Evolutionary conservation across 805 yeast species (phyloP), one percentile per base, ranked within the genome.

Genomic region (Lipomyces chichibuensis): DNA sequence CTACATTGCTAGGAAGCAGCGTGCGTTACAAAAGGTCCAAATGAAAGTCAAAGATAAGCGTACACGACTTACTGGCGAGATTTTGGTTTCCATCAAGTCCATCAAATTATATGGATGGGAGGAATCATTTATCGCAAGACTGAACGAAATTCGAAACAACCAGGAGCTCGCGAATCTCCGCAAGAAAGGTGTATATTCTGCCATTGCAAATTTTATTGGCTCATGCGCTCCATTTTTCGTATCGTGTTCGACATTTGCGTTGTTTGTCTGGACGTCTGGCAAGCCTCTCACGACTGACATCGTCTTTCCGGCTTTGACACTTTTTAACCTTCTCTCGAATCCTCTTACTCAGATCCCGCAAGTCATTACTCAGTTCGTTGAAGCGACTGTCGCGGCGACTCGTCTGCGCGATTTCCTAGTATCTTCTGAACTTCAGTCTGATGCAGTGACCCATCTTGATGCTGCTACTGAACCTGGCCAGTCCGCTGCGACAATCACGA

Each of bases 21-120:
- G 88, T 75, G 82, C 77, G 8, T 81, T 92, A 67, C 97, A 92
- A 78, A 90, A 89, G 75, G 78, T 82, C 4, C 97, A 92, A 78
- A 94, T 94, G 98, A 85, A 84, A 69, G 89, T 94, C 33, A 94
- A 95, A 77, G 99, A 95, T 79, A 90, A 88, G 77, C 88, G 99
- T 81, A 90, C 97, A 5, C 87, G 97, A 72, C 81, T 93, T 55
- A 89, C 92, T 63, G 87, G 91, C 69, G 98, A 94, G 76, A 90
- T 94, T 62, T 82, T 94, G 76, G 91, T 91, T 77, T 93, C 92
- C 74, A 91, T 95, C 77, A 94, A 92, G 79, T 91, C 97, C 3
- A 82, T 95, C 76, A 95, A 95, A 76, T 82, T 95, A 59, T 95
- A 94, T 75, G 96, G 95, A 0, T 95, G 99, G 99, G 99, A 95